Percentiles rank a stretch among this genome's conserved stretches.
phyloP scores from a whole-genome alignment of 169 alveolate species.

The Cryptosporidium viatorum region DNA sequence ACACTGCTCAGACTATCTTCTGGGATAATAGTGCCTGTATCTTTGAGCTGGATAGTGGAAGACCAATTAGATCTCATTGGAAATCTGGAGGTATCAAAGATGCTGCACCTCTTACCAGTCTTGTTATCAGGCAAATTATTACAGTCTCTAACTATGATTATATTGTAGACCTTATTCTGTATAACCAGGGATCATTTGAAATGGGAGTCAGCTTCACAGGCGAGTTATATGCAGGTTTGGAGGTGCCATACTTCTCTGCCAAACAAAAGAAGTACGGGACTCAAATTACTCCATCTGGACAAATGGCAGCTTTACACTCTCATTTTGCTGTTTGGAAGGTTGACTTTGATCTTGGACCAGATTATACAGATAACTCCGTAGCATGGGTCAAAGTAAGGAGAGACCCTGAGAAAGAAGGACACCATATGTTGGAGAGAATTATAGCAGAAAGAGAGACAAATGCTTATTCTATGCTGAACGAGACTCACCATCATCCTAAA shows the following conservation, averaged over 20 bases:
- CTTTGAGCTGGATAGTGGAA: conserved; percentile 79
- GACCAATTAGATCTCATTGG: conserved; percentile 82
- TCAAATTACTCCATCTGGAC: conserved; percentile 79
- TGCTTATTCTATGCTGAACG: conserved; percentile 76
- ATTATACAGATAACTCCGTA: conserved; percentile 77
- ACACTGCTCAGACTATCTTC: conserved; percentile 78
- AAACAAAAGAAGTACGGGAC: conserved; percentile 79
- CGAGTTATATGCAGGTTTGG: conserved; percentile 82
- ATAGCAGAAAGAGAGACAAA: conserved; percentile 78
- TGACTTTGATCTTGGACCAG: conserved; percentile 80
- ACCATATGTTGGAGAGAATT: conserved; percentile 76
- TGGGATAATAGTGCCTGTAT: conserved; percentile 79
- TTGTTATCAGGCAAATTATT: conserved; percentile 78
- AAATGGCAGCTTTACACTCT: conserved; percentile 82
- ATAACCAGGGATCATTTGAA: conserved; percentile 78
- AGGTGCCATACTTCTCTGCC: conserved; percentile 82
- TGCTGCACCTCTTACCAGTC: conserved; percentile 79
- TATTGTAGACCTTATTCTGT: conserved; percentile 78
- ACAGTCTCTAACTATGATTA: conserved; percentile 83
- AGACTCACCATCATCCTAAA: conserved; percentile 78
- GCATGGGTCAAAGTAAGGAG: conserved; percentile 76
- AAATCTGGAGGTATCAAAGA: conserved; percentile 79
- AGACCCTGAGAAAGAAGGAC: conserved; percentile 79
- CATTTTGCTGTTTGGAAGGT: conserved; percentile 82
- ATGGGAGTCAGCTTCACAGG: conserved; percentile 81